A percentile compares a stretch with the other conserved stretches of the same genome.
Evolutionary conservation across 1,139 yeast species (phyloP).

Genomic region (Sugiyamaella paludigena): DNA sequence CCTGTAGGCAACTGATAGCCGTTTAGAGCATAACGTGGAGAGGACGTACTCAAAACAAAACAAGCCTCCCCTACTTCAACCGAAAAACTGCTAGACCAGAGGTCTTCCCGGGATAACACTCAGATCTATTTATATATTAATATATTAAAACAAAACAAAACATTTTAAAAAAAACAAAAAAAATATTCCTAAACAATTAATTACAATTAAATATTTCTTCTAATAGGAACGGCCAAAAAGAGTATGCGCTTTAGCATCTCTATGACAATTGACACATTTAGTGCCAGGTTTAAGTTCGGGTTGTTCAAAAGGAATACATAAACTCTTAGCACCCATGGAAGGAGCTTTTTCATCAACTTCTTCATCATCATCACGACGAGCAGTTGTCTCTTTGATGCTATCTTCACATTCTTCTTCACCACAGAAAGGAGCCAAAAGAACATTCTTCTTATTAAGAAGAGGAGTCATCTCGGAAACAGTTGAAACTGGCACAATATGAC

Average conservation of each 20-base stretch:
- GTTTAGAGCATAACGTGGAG: no score
- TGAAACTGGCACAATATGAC: slow-evolving; percentile 74
- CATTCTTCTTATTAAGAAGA: slow-evolving; percentile 85
- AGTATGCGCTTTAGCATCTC: slow-evolving; percentile 72
- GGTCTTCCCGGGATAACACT: no score
- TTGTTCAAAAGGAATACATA: slow-evolving; percentile 95
- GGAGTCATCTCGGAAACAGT: slow-evolving; percentile 94
- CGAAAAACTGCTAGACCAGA: no score
- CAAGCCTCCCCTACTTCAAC: no score
- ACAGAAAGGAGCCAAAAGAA: slow-evolving; percentile 96
- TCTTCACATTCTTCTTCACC: slow-evolving; percentile 94
- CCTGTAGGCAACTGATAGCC: no score
- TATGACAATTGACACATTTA: slow-evolving; percentile 79
- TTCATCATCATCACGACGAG: slow-evolving; percentile 74
- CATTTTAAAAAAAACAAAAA: background rate
- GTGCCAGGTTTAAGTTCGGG: slow-evolving; percentile 75
- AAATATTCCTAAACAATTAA: no score
- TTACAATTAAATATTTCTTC: background rate
- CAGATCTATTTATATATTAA: background rate
- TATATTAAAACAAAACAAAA: background rate
- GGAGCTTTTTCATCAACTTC: slow-evolving; percentile 96
- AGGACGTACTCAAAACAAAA: no score
- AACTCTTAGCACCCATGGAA: slow-evolving; percentile 98
- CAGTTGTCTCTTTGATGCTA: slow-evolving; percentile 90
- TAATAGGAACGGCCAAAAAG: slow-evolving; percentile 96